Conservation (phyloP, 1,139 yeast species). For the Trichomonascaceae sp. region DNA sequence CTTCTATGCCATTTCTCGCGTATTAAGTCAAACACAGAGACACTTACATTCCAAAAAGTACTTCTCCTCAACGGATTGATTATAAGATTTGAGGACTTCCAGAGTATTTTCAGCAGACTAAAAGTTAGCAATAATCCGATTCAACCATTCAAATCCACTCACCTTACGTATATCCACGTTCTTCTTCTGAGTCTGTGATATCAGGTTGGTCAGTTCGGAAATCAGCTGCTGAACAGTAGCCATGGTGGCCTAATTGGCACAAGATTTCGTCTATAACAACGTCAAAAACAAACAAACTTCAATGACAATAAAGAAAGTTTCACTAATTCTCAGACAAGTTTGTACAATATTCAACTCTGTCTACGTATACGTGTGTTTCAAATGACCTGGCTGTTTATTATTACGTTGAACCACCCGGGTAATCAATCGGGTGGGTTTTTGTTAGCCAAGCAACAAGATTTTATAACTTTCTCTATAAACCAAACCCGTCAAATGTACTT, state of each 20-base stretch:
- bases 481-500: neutral
- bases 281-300: neutral
- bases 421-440: neutral
- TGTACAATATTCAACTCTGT: neutral
- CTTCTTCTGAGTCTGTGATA: conserved; percentile 66
- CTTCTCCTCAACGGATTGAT: conserved; percentile 26
- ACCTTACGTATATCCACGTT: conserved; percentile 55
- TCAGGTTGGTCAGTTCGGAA: conserved; percentile 52
- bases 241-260: conserved; percentile 12
- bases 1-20: neutral
- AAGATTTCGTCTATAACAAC: too few relatives aligned
- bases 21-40: neutral
- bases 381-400: neutral
- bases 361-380: neutral
- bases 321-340: neutral
- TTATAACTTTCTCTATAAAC: neutral
- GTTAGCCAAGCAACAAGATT: neutral
- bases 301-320: neutral
- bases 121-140: conserved; percentile 5
- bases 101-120: conserved; percentile 60
- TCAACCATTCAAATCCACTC: conserved; percentile 14
- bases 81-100: conserved; percentile 39
- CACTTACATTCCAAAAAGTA: conserved; percentile 31
- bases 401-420: neutral
- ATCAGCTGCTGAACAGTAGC: conserved; percentile 23